Conservation (phyloP, 257 asterid genomes). For the Capsicum rhomboideum region DNA sequence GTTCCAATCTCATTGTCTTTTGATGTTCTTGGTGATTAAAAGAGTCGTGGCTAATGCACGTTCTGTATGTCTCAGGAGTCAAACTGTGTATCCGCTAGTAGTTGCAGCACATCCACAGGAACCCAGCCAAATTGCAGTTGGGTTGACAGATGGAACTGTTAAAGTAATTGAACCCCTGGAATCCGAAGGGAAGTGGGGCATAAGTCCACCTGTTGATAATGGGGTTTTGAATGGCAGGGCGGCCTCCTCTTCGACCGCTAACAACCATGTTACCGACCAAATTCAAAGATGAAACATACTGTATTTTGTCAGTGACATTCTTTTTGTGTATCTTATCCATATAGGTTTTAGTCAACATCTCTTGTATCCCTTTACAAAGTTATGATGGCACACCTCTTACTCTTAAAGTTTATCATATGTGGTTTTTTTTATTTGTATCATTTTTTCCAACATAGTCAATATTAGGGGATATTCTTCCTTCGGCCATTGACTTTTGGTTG, state of each 20-base stretch:
- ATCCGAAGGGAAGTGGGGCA: constrained; percentile 79
- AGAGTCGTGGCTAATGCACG: neutral
- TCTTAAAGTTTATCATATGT: constrained; percentile 5
- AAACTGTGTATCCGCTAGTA: constrained; percentile 53
- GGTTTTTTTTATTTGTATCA: constrained; percentile 8
- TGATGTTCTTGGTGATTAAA: neutral
- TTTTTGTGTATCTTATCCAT: constrained; percentile 34
- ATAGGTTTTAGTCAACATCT: constrained; percentile 47
- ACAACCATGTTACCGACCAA: constrained; percentile 70
- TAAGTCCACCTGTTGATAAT: constrained; percentile 59
- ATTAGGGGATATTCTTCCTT: neutral
- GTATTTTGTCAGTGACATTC: constrained; percentile 2
- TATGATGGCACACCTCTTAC: constrained; percentile 22
- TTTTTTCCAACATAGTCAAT: neutral
- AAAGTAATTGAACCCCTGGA: constrained; percentile 93
- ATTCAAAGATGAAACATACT: constrained; percentile 49
- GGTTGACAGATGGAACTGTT: constrained; percentile 84
- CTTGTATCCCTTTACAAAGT: constrained; percentile 23
- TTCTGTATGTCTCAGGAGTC: constrained; percentile 40
- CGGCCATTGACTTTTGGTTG: neutral
- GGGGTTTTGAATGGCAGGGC: constrained; percentile 54
- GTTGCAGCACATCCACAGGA: constrained; percentile 91
- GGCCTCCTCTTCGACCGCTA: constrained; percentile 57
- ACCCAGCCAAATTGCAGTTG: constrained; percentile 78
- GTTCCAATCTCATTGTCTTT: neutral